Percentiles rank a stretch among this genome's conserved stretches.
phyloP scores from a whole-genome alignment of 169 alveolate genomes.

The Eimeria nieschulzi region DNA sequence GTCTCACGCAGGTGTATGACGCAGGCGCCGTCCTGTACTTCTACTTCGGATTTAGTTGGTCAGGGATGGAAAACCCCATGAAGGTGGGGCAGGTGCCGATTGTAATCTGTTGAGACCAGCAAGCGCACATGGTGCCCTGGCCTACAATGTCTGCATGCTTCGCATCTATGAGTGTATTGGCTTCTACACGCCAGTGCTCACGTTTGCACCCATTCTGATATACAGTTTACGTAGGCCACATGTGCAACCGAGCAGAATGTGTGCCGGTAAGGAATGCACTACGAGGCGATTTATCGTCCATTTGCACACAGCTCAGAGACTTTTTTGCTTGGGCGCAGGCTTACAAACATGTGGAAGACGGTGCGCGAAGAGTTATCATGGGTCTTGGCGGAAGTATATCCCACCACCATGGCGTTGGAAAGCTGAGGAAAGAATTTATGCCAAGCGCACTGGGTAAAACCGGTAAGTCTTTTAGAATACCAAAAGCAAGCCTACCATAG shows the following conservation, averaged over 20 bases:
- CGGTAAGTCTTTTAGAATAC: conserved; percentile 35
- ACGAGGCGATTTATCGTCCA: too few relatives aligned
- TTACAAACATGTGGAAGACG: conserved; percentile 84
- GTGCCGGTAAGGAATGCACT: too few relatives aligned
- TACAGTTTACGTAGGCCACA: too few relatives aligned
- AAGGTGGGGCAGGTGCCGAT: conserved; percentile 11
- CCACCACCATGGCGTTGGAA: conserved; percentile 92
- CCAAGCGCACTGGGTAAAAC: conserved; percentile 78
- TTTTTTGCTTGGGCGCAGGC: conserved; percentile 23
- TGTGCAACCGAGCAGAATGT: too few relatives aligned
- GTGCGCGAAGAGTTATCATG: conserved; percentile 85
- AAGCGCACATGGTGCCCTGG: too few relatives aligned
- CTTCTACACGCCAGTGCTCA: too few relatives aligned
- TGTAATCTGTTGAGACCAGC: too few relatives aligned
- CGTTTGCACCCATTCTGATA: too few relatives aligned
- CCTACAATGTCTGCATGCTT: too few relatives aligned
- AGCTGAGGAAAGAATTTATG: conserved; percentile 84
- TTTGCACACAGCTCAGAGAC: too few relatives aligned
- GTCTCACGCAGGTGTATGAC: conserved; percentile 88
- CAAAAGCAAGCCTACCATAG: too few relatives aligned
- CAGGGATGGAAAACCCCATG: conserved; percentile 82
- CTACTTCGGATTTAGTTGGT: conserved; percentile 84
- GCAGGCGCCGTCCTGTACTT: conserved; percentile 89
- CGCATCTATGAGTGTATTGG: too few relatives aligned
- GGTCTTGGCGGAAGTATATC: conserved; percentile 86